Evolutionary conservation across 2,329 filamentous ascomycete genomes (phyloP), one percentile per base, ranked within the genome.

Genomic region (Incumbomyces delicatus): DNA sequence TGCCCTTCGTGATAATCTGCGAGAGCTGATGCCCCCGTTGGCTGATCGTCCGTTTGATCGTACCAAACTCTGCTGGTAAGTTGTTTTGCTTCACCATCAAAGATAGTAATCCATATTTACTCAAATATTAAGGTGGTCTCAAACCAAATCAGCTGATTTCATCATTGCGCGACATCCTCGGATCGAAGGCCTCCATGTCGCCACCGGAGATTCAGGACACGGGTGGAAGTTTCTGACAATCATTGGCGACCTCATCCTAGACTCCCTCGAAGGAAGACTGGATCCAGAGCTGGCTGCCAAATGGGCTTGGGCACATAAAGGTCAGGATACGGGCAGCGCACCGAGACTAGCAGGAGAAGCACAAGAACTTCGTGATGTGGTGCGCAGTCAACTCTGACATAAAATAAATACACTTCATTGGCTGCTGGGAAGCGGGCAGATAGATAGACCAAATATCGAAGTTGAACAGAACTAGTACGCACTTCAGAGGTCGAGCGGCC

Each of bases 211-310:
- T 8, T 73, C 69, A 45, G 70, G 70, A 16, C 71, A 50, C 52
- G 72, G 58, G 3, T 74, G 69, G 60, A 75, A 74, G 53, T 74
- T 75, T 58, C 60, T 74, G 44, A 72, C 72, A 32, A 63, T 73
- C 3, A 59, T 75, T 14, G 72, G 72, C n/a, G 68, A 71, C 42
- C 70, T 71, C 51, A 61, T 75, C 45, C 63, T 70, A 29, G 64
- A 70, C 50, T 65, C 66, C 8, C 47, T 72, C 6, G 67, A 71
- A 52, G 68, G 66, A 2, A 63, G 51, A 1, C 60, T 74, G 14
- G 63, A 60, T 14, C 50, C 58, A 1, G 68, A 67, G 29, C 55
- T 69, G 32, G 53, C 44, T 6, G 51, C 62, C 11, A 49, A 70
- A 35, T 74, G 71, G 71, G 48, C 54, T 7, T 70, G 67, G 67